phyloP scores from a whole-genome alignment of 495 filamentous ascomycete genomes.

The Trichoderma gamsii region DNA sequence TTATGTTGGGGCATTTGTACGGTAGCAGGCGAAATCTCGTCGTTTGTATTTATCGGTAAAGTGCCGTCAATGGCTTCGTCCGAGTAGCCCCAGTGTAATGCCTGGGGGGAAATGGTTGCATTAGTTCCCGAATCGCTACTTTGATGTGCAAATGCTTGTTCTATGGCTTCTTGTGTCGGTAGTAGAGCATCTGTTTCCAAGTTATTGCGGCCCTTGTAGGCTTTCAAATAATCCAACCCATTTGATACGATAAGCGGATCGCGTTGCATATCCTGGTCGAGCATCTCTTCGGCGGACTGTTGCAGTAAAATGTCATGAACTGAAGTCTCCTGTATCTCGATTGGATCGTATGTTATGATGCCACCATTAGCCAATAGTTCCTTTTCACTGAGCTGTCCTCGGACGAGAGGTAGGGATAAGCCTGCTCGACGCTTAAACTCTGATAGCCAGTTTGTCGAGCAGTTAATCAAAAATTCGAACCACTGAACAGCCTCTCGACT shows the following conservation, averaged over 20 bases:
- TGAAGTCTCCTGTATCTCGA: background rate
- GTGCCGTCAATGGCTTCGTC: background rate
- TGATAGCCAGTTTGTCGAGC: background rate
- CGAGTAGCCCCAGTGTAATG: background rate
- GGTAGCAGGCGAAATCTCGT: background rate
- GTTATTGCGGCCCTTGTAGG: background rate
- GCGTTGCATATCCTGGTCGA: no score
- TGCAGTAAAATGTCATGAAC: background rate
- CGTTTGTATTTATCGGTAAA: background rate
- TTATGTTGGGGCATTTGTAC: background rate
- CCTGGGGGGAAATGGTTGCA: background rate
- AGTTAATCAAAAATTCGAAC: background rate
- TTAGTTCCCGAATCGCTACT: background rate
- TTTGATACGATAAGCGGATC: no score
- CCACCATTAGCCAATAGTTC: background rate
- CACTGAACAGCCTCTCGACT: background rate
- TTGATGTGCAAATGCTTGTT: background rate
- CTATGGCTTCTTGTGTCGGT: background rate
- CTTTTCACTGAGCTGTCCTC: background rate
- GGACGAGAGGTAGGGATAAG: no score
- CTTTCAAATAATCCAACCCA: background rate
- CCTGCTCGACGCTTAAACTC: slow-evolving; percentile 10
- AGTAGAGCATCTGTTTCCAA: background rate
- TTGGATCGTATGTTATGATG: background rate
- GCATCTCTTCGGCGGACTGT: no score